A percentile compares a stretch with the other conserved stretches of the same genome.
Conservation (phyloP, 106 monocot species). For the Iris macrosiphon region DNA sequence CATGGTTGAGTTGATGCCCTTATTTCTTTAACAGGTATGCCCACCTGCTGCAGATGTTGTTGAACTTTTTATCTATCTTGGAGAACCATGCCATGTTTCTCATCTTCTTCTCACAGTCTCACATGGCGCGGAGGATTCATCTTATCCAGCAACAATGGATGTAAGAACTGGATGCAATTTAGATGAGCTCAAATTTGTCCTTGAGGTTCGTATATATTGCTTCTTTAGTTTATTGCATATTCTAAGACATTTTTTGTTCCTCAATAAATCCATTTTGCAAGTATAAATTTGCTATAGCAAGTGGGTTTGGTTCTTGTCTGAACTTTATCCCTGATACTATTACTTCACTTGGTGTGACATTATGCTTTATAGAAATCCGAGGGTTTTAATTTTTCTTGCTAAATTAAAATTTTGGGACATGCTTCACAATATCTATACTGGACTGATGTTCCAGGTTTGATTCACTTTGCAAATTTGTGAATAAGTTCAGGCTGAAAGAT, state of each 20-base stretch:
- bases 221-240: neutral
- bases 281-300: no score
- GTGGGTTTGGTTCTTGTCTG: neutral
- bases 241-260: no score
- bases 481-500: neutral
- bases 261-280: no score
- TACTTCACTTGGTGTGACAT: no score
- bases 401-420: no score
- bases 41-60: slow-evolving; percentile 82
- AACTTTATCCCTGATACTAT: neutral
- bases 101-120: slow-evolving; percentile 92
- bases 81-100: slow-evolving; percentile 93
- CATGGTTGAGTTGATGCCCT: neutral
- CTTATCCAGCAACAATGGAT: slow-evolving; percentile 83
- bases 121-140: slow-evolving; percentile 80
- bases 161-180: slow-evolving; percentile 75
- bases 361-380: neutral
- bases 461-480: neutral
- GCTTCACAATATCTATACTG: no score
- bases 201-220: slow-evolving; percentile 55
- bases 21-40: slow-evolving; percentile 60
- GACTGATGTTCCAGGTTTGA: no score
- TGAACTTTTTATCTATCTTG: slow-evolving; percentile 94
- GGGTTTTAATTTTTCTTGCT: no score
- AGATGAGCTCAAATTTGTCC: slow-evolving; percentile 81